phyloP scores from a whole-genome alignment of 768 basidiomycete genomes.

The Pleurotus tuoliensis region DNA sequence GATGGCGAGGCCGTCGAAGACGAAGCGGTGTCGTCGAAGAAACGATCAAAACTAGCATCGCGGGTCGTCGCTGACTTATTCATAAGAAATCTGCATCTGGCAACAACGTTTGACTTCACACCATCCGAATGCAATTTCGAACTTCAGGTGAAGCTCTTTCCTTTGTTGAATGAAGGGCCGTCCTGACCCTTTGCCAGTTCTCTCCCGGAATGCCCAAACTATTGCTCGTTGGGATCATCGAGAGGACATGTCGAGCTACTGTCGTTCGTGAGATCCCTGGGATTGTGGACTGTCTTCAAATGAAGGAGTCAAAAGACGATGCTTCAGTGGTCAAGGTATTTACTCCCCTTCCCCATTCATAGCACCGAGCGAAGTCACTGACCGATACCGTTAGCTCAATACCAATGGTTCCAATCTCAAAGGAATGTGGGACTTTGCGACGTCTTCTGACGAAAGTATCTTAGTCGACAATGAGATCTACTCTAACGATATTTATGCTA shows the following conservation, averaged over 20 bases:
- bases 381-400: constrained; percentile 48
- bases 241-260: constrained; percentile 78
- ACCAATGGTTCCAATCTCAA: constrained; percentile 93
- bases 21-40: constrained; percentile 21
- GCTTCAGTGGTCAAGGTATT: constrained; percentile 46
- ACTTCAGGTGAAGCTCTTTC: constrained; percentile 62
- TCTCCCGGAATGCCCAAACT: constrained; percentile 86
- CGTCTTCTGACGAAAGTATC: constrained; percentile 47
- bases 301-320: constrained; percentile 54
- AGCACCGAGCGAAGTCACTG: background rate
- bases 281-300: constrained; percentile 83
- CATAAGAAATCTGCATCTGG: constrained; percentile 54
- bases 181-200: constrained; percentile 52
- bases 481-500: constrained; percentile 94
- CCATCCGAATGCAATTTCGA: constrained; percentile 68
- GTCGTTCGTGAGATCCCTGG: constrained; percentile 88
- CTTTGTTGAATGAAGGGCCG: background rate
- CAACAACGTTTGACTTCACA: constrained; percentile 72
- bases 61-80: constrained; percentile 48
- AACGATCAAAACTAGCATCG: constrained; percentile 31
- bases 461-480: constrained; percentile 79
- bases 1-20: constrained; percentile 27
- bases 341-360: background rate
- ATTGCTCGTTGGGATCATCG: constrained; percentile 89
- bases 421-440: constrained; percentile 80